These are phyloP conservation scores for Agrocybe praecox DNA, from an alignment of 768 basidiomycete genomes.

Conservation along the genomic window DNA sequence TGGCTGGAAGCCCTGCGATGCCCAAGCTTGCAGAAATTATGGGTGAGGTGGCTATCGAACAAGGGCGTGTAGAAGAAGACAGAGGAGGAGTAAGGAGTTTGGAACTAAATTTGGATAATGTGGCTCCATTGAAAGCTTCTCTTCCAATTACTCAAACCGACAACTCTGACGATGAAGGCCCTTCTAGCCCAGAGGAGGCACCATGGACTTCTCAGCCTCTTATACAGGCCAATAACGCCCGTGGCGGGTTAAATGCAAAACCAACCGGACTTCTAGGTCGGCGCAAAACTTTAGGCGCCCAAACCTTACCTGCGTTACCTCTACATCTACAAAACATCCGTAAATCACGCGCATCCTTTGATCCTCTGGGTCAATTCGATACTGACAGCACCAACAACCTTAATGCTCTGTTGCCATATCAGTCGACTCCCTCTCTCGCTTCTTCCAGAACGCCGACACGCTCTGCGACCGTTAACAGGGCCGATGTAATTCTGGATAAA, in stretches of 20 bases:
- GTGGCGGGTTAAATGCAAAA: conserved; percentile 10
- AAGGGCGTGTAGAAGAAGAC: conserved; percentile 79
- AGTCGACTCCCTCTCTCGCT: conserved; percentile 74
- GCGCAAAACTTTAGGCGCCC: conserved; percentile 64
- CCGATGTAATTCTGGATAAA: conserved; percentile 62
- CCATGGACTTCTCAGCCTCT: conserved; percentile 11
- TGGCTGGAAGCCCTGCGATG: conserved; percentile 79
- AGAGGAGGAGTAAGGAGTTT: conserved; percentile 50
- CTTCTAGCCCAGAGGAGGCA: conserved; percentile 30
- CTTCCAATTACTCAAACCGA: conserved; percentile 36
- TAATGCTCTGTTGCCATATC: conserved; percentile 47
- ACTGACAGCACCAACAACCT: conserved; percentile 27
- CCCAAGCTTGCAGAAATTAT: conserved; percentile 72
- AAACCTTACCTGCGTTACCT: conserved; percentile 75
- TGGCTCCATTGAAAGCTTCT: conserved; percentile 16
- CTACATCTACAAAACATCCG: conserved; percentile 57
- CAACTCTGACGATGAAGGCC: conserved; percentile 44
- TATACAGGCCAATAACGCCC: conserved; percentile 5
- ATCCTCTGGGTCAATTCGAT: conserved; percentile 75
- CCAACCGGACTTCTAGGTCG: conserved; percentile 30
- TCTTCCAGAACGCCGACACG: conserved; percentile 46
- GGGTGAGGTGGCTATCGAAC: conserved; percentile 86
- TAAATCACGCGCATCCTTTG: conserved; percentile 63
- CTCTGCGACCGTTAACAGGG: conserved; percentile 42
- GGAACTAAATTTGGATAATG: conserved; percentile 49